Conservation (phyloP, 176 grass and related monocot genomes). For the Puya raimondii region DNA sequence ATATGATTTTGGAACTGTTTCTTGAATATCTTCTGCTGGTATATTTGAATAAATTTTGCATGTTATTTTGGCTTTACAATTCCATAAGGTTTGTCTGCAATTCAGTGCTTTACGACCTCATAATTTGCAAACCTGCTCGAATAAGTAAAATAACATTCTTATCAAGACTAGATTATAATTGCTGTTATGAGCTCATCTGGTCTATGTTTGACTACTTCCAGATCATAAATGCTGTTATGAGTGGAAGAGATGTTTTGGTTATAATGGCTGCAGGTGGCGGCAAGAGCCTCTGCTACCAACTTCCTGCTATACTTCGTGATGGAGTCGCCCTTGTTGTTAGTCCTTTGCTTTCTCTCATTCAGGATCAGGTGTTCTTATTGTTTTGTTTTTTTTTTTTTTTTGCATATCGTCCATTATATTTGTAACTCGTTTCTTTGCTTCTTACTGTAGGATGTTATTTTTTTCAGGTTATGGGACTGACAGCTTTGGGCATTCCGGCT, state of each 20-base stretch:
- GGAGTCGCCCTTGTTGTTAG: conserved; percentile 77
- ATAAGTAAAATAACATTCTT: too few species aligned
- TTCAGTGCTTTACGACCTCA: too few species aligned
- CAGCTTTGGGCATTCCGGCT: conserved; percentile 75
- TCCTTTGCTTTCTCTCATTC: conserved; percentile 82
- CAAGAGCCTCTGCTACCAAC: conserved; percentile 91
- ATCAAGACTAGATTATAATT: neutral
- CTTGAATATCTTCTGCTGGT: too few species aligned
- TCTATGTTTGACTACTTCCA: conserved; percentile 19
- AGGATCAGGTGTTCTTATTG: conserved; percentile 55
- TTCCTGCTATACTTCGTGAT: conserved; percentile 63
- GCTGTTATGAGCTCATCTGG: neutral
- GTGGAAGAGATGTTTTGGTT: conserved; percentile 74
- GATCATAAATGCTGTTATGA: conserved; percentile 96
- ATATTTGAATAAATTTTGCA: too few species aligned
- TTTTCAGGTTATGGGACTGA: conserved; percentile 75
- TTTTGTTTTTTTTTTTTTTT: conserved; percentile 17
- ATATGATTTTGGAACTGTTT: too few species aligned
- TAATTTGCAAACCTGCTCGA: too few species aligned
- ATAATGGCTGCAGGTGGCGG: conserved; percentile 97
- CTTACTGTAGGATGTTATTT: conserved; percentile 19
- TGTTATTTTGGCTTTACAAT: too few species aligned
- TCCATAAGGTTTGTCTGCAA: too few species aligned
- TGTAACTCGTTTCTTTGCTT: neutral
- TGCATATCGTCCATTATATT: neutral